Percentiles rank a stretch among this genome's conserved stretches.
These are phyloP conservation scores for Coemansia sp. DNA, from an alignment of 371 early-diverging fungal species.

Conservation along the genomic window DNA sequence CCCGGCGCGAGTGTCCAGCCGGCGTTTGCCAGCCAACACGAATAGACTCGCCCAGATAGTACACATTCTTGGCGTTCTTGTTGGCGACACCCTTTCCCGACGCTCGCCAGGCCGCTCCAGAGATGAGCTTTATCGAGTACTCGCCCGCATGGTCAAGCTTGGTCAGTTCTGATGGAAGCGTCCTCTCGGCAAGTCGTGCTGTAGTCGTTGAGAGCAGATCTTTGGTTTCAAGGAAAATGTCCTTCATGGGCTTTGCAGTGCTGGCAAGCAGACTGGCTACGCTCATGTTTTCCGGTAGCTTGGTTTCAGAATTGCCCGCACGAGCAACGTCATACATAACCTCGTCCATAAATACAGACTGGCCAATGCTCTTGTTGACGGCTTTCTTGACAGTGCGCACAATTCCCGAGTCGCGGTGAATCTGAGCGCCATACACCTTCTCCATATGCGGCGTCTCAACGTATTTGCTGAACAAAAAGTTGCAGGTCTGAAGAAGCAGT, in stretches of 20 bases:
- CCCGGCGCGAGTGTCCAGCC: slow-evolving; percentile 65
- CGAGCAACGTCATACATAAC: neutral
- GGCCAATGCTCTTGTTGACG: slow-evolving; percentile 46
- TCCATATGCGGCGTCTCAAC: slow-evolving; percentile 88
- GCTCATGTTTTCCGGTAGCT: slow-evolving; percentile 4
- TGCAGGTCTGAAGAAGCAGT: slow-evolving; percentile 74
- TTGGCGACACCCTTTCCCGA: neutral
- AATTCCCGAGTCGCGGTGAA: slow-evolving; percentile 76
- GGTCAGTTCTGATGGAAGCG: slow-evolving; percentile 42
- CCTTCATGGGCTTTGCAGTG: slow-evolving; percentile 40
- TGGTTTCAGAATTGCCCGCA: neutral
- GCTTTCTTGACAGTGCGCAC: slow-evolving; percentile 53
- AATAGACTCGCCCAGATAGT: slow-evolving; percentile 71
- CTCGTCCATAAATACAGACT: slow-evolving; percentile 31
- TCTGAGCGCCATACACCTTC: slow-evolving; percentile 73
- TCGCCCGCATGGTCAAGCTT: slow-evolving; percentile 21
- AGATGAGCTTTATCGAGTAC: slow-evolving; percentile 30
- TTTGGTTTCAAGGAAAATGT: slow-evolving; percentile 39
- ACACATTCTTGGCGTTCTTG: slow-evolving; percentile 9
- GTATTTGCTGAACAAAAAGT: slow-evolving; percentile 72
- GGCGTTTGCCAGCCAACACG: slow-evolving; percentile 71
- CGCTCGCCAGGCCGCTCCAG: slow-evolving; percentile 27
- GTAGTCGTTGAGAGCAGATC: slow-evolving; percentile 41
- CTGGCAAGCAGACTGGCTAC: slow-evolving; percentile 37
- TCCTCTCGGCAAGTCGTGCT: slow-evolving; percentile 42